Conservation (phyloP, 192 early-diverging fungal genomes). For the Dissophora ornata region DNA sequence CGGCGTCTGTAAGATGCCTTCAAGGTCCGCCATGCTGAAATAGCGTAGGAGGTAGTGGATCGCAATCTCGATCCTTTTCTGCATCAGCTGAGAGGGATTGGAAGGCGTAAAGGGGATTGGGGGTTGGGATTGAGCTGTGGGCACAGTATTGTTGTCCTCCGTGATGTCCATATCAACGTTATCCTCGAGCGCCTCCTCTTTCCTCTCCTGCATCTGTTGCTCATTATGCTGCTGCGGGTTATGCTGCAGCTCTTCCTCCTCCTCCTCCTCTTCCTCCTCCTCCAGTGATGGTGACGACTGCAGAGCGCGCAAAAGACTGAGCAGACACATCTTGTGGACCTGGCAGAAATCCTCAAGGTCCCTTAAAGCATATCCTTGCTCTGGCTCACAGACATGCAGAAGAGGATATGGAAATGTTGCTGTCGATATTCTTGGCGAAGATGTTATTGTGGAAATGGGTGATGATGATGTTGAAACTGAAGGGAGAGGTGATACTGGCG, state of each 20-base stretch:
- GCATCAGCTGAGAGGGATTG: neutral
- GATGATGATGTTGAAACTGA: neutral
- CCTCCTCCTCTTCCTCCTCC: neutral
- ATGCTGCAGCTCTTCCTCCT: neutral
- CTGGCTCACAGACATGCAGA: slow-evolving; percentile 11
- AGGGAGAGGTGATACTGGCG: neutral
- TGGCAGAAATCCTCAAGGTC: slow-evolving; percentile 12
- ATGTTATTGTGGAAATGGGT: neutral
- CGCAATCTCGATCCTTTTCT: slow-evolving; percentile 16
- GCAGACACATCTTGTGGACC: slow-evolving; percentile 17
- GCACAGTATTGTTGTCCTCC: neutral
- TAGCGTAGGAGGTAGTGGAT: slow-evolving; percentile 15
- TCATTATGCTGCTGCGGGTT: neutral
- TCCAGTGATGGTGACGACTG: neutral
- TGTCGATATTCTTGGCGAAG: neutral
- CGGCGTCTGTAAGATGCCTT: slow-evolving; percentile 7
- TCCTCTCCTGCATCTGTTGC: slow-evolving; percentile 1
- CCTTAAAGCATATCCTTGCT: slow-evolving; percentile 11
- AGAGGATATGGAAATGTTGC: neutral
- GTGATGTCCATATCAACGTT: neutral
- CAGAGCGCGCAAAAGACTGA: slow-evolving; percentile 13
- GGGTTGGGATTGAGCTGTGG: neutral
- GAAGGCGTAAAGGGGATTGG: neutral
- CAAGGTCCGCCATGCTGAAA: slow-evolving; percentile 4
- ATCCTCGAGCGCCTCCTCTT: neutral